Conservation (phyloP, 2,329 filamentous ascomycete genomes). For the Aureobasidium subglaciale region DNA sequence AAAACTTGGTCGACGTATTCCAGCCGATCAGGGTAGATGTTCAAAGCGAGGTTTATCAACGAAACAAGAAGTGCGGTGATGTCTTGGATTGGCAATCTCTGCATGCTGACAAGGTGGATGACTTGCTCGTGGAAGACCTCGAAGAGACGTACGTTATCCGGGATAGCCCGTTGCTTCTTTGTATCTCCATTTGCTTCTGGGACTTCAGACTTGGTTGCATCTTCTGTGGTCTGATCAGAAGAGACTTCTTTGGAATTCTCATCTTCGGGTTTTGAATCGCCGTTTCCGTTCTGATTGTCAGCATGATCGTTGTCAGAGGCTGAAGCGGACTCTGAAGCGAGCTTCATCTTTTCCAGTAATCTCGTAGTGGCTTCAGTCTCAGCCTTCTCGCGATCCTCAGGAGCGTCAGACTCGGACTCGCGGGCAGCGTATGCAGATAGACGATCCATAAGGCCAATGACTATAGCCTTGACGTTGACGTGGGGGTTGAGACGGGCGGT, state of each 20-base stretch:
- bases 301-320: constrained; percentile 28
- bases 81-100: constrained; percentile 87
- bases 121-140: constrained; percentile 98
- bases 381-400: constrained; percentile 64
- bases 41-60: constrained; percentile 83
- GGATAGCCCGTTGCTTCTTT: constrained; percentile 51
- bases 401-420: constrained; percentile 65
- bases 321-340: constrained; percentile 50
- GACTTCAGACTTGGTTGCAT: constrained; percentile 19
- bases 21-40: constrained; percentile 85
- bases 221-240: constrained; percentile 26
- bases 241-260: constrained; percentile 21
- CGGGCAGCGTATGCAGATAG: constrained; percentile 90
- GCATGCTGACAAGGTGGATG: constrained; percentile 82
- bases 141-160: constrained; percentile 78
- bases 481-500: constrained; percentile 90
- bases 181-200: constrained; percentile 36
- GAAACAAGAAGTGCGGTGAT: constrained; percentile 93
- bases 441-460: constrained; percentile 95
- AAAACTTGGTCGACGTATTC: constrained; percentile 96
- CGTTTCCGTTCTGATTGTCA: constrained; percentile 23
- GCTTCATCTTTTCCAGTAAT: constrained; percentile 68
- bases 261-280: constrained; percentile 22
- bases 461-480: constrained; percentile 95
- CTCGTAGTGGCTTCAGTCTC: constrained; percentile 78